Evolutionary conservation across 345 rosid genomes (phyloP).

Genomic region (Eucalyptus leucophloia): DNA sequence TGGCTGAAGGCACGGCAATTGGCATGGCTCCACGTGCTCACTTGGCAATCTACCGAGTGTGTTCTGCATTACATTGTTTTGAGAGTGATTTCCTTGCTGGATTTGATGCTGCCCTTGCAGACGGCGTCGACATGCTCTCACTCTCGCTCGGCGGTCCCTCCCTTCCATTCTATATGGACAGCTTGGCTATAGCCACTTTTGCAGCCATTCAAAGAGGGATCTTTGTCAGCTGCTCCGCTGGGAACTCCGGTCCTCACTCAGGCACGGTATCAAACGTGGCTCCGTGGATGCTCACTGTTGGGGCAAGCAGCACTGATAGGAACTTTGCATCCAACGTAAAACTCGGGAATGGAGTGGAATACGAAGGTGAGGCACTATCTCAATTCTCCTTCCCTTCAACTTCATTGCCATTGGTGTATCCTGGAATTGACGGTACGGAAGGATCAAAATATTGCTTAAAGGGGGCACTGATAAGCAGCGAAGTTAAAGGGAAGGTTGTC

Average conservation of each 20-base stretch:
- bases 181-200: background rate
- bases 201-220: background rate
- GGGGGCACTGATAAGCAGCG: too few species aligned
- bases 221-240: background rate
- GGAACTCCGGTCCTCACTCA: background rate
- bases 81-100: background rate
- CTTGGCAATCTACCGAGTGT: background rate
- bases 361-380: too few species aligned
- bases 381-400: too few species aligned
- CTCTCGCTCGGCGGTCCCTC: rapidly evolving
- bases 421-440: too few species aligned
- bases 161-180: background rate
- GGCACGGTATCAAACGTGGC: background rate
- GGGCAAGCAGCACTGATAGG: background rate
- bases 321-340: background rate
- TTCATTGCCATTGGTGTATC: too few species aligned
- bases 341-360: background rate
- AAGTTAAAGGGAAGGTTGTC: too few species aligned
- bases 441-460: too few species aligned
- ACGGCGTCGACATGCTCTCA: background rate
- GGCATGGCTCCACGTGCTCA: background rate
- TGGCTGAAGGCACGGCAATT: background rate
- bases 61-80: background rate
- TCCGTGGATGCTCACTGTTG: slow-evolving; percentile 4
- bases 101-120: background rate